Evolutionary conservation across 2,329 filamentous ascomycete genomes (phyloP).

Genomic region (Bertia moriformis): DNA sequence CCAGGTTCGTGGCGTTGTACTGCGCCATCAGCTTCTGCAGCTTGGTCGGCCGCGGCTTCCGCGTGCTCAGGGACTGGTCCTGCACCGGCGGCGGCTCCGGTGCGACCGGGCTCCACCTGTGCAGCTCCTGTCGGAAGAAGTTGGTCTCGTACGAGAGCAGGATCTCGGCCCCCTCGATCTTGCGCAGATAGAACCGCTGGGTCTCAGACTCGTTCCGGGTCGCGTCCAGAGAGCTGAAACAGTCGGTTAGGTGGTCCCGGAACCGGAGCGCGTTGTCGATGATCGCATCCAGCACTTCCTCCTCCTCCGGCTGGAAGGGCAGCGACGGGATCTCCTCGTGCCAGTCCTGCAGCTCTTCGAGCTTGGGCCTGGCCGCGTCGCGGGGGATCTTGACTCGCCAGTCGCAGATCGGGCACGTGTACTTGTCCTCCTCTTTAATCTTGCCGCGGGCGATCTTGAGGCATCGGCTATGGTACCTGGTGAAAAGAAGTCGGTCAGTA

Average conservation of each 20-base stretch:
- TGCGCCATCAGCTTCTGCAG: slow-evolving; percentile 86
- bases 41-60: slow-evolving; percentile 92
- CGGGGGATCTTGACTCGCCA: slow-evolving; percentile 96
- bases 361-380: slow-evolving; percentile 84
- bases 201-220: slow-evolving; percentile 77
- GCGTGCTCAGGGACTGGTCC: slow-evolving; percentile 75
- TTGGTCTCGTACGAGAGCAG: slow-evolving; percentile 85
- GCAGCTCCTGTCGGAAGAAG: slow-evolving; percentile 86
- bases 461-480: slow-evolving; percentile 91
- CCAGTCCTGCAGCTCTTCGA: slow-evolving; percentile 77
- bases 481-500: too few relatives aligned
- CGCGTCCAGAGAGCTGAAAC: slow-evolving; percentile 67
- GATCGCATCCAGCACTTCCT: slow-evolving; percentile 72
- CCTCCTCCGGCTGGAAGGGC: slow-evolving; percentile 92
- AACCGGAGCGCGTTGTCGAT: slow-evolving; percentile 75
- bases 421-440: slow-evolving; percentile 96
- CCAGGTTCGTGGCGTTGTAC: slow-evolving; percentile 75
- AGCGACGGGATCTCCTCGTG: slow-evolving; percentile 66
- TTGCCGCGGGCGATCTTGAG: slow-evolving; percentile 95
- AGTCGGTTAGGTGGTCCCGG: slow-evolving; percentile 64
- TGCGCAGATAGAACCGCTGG: slow-evolving; percentile 87
- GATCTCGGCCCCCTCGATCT: slow-evolving; percentile 93
- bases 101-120: slow-evolving; percentile 86
- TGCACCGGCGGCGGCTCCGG: slow-evolving; percentile 72
- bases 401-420: slow-evolving; percentile 95